These are phyloP conservation scores for Talaromyces sp. DNA, from an alignment of 2,329 filamentous ascomycete genomes.

Conservation along the genomic window DNA sequence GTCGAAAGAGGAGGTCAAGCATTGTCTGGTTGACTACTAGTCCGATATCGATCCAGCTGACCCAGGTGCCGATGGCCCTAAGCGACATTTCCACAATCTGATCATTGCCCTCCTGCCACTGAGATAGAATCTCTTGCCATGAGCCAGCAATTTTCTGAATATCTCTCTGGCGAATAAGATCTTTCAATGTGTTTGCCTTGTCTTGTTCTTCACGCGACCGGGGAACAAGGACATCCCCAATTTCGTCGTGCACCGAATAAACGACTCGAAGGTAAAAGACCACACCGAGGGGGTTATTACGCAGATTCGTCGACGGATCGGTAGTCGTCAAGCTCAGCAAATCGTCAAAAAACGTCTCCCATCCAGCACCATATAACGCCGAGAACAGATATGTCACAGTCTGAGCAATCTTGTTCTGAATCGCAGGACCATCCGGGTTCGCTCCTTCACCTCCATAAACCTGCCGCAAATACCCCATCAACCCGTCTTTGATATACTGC, in stretches of 20 bases:
- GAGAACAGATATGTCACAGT: constrained; percentile 93
- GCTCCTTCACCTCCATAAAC: constrained; percentile 62
- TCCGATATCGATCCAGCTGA: constrained; percentile 97
- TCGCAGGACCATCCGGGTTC: constrained; percentile 64
- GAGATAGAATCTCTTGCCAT: constrained; percentile 84
- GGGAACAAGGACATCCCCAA: constrained; percentile 84
- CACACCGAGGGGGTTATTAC: constrained; percentile 71
- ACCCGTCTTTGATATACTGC: constrained; percentile 70
- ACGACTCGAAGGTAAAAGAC: constrained; percentile 86
- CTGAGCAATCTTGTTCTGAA: constrained; percentile 97
- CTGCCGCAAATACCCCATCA: constrained; percentile 76
- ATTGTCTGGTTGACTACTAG: constrained; percentile 87
- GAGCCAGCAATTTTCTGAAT: constrained; percentile 82
- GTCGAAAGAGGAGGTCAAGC: constrained; percentile 77
- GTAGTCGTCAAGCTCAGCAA: constrained; percentile 71
- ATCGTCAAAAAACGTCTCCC: constrained; percentile 89
- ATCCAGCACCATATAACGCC: constrained; percentile 76
- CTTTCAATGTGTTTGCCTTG: constrained; percentile 85
- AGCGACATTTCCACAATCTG: constrained; percentile 80
- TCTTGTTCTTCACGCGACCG: constrained; percentile 75
- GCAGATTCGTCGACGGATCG: constrained; percentile 53
- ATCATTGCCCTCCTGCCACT: constrained; percentile 70
- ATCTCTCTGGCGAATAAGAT: constrained; percentile 79
- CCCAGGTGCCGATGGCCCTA: constrained; percentile 92
- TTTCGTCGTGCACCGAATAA: constrained; percentile 90